phyloP scores from a whole-genome alignment of 345 rosid species.

The Brassica nigra region DNA sequence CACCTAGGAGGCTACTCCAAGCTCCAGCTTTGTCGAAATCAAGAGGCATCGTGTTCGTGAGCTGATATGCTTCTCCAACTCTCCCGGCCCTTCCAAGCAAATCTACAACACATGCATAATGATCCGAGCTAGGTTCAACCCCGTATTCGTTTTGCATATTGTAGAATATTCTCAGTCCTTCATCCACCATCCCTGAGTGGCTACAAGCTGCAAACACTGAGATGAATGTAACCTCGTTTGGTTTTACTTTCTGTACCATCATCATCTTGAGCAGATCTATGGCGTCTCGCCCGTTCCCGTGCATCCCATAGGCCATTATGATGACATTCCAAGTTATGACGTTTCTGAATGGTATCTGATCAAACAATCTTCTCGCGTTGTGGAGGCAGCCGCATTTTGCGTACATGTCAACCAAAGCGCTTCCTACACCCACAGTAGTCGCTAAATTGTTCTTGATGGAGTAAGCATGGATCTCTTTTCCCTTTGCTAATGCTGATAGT shows the following conservation, averaged over 20 bases:
- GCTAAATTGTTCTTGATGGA: slow-evolving; percentile 70
- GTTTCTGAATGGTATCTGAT: slow-evolving; percentile 63
- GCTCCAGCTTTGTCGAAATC: slow-evolving; percentile 60
- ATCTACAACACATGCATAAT: slow-evolving; percentile 85
- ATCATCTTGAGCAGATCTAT: slow-evolving; percentile 59
- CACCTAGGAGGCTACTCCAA: slow-evolving; percentile 94
- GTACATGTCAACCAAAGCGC: slow-evolving; percentile 90
- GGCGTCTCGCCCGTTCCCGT: slow-evolving; percentile 75
- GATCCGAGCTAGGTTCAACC: slow-evolving; percentile 66
- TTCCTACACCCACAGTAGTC: slow-evolving; percentile 80
- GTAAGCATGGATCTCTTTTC: slow-evolving; percentile 87
- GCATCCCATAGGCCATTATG: slow-evolving; percentile 95
- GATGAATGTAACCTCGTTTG: slow-evolving; percentile 76
- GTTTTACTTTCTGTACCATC: slow-evolving; percentile 54
- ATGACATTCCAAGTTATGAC: slow-evolving; percentile 87
- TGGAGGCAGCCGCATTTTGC: slow-evolving; percentile 84
- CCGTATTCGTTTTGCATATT: slow-evolving; percentile 63
- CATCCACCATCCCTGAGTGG: slow-evolving; percentile 80
- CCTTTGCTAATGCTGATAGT: slow-evolving; percentile 73
- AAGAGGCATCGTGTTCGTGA: slow-evolving; percentile 58
- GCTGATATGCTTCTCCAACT: slow-evolving; percentile 62
- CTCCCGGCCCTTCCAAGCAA: slow-evolving; percentile 87
- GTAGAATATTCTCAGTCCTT: slow-evolving; percentile 70
- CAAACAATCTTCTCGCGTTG: slow-evolving; percentile 59
- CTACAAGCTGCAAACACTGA: slow-evolving; percentile 85